Conservation (phyloP, 352 stramenopile species). For the Globisporangium nunn region DNA sequence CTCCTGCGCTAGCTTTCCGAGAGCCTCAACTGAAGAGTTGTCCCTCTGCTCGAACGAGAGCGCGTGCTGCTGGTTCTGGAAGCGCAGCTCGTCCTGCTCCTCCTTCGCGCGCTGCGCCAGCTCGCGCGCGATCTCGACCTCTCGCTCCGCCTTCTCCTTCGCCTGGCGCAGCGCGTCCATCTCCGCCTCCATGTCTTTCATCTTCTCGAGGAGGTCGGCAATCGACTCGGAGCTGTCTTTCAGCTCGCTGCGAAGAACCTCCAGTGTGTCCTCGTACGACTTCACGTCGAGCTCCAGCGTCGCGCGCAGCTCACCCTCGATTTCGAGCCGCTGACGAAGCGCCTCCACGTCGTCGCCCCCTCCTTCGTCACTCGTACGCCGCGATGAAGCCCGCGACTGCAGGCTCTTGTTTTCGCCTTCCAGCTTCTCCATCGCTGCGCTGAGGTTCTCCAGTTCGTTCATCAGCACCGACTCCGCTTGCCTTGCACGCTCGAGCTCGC, state of each 20-base stretch:
- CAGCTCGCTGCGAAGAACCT: conserved; percentile 44
- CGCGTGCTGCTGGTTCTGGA: conserved; percentile 52
- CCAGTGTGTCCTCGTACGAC: conserved; percentile 58
- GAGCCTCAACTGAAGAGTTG: conserved; percentile 25
- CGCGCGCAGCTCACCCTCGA: conserved; percentile 23
- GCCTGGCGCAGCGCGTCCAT: conserved; percentile 10
- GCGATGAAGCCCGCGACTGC: neutral
- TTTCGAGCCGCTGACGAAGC: conserved; percentile 34
- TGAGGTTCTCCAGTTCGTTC: conserved; percentile 6
- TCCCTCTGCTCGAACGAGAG: conserved; percentile 34
- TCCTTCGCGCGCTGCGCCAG: conserved; percentile 32
- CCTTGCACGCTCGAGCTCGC: conserved; percentile 2
- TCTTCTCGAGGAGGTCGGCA: conserved; percentile 26
- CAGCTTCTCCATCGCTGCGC: conserved; percentile 3
- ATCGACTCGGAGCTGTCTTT: conserved; percentile 38
- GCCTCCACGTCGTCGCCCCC: neutral
- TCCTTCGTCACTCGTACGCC: neutral
- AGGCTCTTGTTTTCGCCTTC: conserved; percentile 8
- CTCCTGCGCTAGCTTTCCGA: conserved; percentile 29
- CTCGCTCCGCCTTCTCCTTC: conserved; percentile 31
- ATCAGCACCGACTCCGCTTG: conserved; percentile 4
- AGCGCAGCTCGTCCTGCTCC: conserved; percentile 49
- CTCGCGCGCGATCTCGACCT: conserved; percentile 19
- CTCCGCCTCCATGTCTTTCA: conserved; percentile 28
- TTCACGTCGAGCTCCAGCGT: conserved; percentile 55